Base-by-base conservation (phyloP, 2,329 filamentous ascomycete genomes). In the Fusarium clavum region DNA sequence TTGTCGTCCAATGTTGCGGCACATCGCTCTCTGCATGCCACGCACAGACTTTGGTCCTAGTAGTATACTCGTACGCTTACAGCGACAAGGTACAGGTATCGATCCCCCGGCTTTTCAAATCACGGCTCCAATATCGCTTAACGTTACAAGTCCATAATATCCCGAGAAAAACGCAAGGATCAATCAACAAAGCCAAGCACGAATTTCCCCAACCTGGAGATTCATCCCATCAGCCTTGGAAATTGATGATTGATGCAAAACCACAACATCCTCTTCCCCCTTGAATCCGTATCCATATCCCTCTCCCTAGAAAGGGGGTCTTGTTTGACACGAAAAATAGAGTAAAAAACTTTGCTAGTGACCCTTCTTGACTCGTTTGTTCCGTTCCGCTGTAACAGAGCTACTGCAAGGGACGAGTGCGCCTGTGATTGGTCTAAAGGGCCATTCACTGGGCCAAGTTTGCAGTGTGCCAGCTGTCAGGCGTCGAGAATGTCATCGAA, bases 111-210 rank as follows among this genome's bases (percentile, higher is more conserved):
- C 51, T 58, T 60, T 41, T 67, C 43, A 30, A 67, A 61, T 61
- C 52, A 56, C 63, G 38, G 55, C 61, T 57, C 66, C 51, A 69
- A 69, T 69, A 58, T 69, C 68, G 54, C 52, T 67, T 70, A 68
- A 58, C 59, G 63, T 49, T 58, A 48, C 47, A 43, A 25, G 48
- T 55, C 54, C 61, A 68, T 69, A 70, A 67, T 53, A 58, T 63
- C 40, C 61, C 52, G 40, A 46, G 24, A 18, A 38, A 43, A 38
- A 53, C 32, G 22, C 66, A 70, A 41, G 66, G 66, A 56, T 61
- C 25, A 43, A 9, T 40, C 22, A 18, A 38, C 34, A 38, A 38
- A 38, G 34, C 34, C 34, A 38, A 38, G 32, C 32, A 14, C 48
- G 22, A 25, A 51, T 51, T 34, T 51, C 47, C 48, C 48, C 32